Conservation (phyloP, 2,329 filamentous ascomycete species). For the Aspergillus sojae region DNA sequence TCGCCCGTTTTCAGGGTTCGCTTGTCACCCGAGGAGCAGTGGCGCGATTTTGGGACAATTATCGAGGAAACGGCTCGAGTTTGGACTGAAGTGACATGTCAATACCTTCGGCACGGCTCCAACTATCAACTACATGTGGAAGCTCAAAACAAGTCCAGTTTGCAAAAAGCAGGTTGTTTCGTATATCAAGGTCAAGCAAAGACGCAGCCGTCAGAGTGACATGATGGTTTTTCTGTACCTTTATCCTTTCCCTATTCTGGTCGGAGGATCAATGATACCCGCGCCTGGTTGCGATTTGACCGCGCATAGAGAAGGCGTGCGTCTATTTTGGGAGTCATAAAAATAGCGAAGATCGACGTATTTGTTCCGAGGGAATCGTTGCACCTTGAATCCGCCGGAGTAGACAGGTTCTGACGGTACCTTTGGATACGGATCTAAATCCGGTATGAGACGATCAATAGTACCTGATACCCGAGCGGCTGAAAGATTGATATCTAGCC, state of each 20-base stretch:
- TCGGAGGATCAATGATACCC: background rate
- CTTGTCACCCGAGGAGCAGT: conserved; percentile 55
- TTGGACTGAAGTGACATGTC: conserved; percentile 27
- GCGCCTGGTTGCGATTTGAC: background rate
- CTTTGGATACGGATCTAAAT: conserved; percentile 1
- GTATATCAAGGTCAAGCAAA: background rate
- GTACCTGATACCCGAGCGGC: conserved; percentile 3
- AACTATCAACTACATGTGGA: conserved; percentile 5
- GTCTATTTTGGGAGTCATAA: background rate
- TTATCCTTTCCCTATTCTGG: background rate
- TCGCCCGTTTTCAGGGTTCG: conserved; percentile 63
- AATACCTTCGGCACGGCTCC: conserved; percentile 1
- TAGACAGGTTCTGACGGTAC: background rate
- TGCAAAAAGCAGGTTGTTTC: background rate
- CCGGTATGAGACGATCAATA: conserved; percentile 3
- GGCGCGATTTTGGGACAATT: conserved; percentile 59
- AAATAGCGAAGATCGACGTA: background rate
- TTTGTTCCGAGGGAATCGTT: background rate
- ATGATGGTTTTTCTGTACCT: background rate
- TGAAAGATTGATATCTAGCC: background rate
- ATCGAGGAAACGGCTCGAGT: conserved; percentile 28
- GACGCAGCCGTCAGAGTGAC: background rate
- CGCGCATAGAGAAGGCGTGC: background rate
- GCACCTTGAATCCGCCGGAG: background rate
- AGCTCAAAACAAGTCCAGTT: background rate